Conservation (phyloP, 371 early-diverging fungal genomes). For the Rhizopus arrhizus region DNA sequence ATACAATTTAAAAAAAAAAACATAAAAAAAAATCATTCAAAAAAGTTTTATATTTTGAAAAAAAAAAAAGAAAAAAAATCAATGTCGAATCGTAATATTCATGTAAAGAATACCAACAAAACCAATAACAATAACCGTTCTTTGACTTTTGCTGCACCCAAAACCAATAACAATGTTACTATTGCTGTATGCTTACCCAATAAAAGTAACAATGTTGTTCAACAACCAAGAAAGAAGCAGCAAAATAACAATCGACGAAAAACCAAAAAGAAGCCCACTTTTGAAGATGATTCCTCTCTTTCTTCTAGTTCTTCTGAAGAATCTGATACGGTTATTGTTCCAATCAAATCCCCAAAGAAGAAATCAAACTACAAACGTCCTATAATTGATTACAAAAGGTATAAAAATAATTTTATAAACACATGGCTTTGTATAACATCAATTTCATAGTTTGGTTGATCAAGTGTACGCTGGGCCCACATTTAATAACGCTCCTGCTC, state of each 20-base stretch:
- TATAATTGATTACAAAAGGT: conserved; percentile 22
- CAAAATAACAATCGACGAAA: conserved; percentile 12
- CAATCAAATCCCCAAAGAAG: too few species aligned
- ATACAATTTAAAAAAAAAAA: too few species aligned
- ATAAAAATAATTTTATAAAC: neutral
- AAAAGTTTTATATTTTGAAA: too few species aligned
- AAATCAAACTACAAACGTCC: too few species aligned
- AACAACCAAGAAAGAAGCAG: conserved; percentile 17
- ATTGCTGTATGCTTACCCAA: conserved; percentile 3
- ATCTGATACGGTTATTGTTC: too few species aligned
- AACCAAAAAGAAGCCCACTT: conserved; percentile 3
- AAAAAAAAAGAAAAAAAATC: too few species aligned
- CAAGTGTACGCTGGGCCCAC: conserved; percentile 77
- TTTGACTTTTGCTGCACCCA: conserved; percentile 9
- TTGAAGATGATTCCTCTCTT: conserved; percentile 20
- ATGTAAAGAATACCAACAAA: conserved; percentile 18
- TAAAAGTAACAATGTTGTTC: conserved; percentile 9
- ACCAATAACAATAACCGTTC: conserved; percentile 6
- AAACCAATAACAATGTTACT: conserved; percentile 6
- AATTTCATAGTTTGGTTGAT: conserved; percentile 20
- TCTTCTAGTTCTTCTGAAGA: conserved; percentile 16
- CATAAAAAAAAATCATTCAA: too few species aligned
- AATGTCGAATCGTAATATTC: conserved; percentile 24
- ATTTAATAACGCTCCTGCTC: conserved; percentile 81
- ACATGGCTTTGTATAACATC: neutral